Base-by-base conservation (phyloP, 345 rosid genomes). In the Bruguiera gymnorhiza region DNA sequence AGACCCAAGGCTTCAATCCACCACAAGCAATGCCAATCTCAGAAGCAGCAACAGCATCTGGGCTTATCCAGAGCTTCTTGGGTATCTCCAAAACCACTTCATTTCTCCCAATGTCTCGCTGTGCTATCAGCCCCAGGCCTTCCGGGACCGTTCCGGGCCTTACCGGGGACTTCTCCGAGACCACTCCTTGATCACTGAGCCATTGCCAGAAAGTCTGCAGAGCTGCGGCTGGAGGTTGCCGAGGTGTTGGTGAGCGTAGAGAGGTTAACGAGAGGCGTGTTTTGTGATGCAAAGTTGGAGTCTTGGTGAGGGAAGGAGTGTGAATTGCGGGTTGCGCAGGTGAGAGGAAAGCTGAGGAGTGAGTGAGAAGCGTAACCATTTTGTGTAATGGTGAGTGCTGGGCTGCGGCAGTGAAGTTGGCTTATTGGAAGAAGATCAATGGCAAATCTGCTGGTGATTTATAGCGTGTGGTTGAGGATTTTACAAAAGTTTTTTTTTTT, bases 41-140 rank as follows among this genome's bases (percentile, higher is more conserved):
- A 51, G 97, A 94, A 65, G 83, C 90, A 4, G 83, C 84, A 48
- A 88, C 93, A 0, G 83, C 75, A 69, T 91, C 96, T n/a, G 85
- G 94, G 83, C 89, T 91, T 69, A 94, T 87, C 97, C 95, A 94
- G 34, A 91, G 65, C 68, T 84, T 83, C 76, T 86, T 83, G 11
- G 97, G 97, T 24, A 94, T 76, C 87, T 94, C 96, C 81, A 94
- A 79, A 50, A 94, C 90, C 69, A 89, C 89, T 78, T 94, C 98
- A 71, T 91, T 91, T 71, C 80, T 83, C 53, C 77, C 80, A 62
- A 94, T 88, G 83, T 89, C 85, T 21, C 92, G 80, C 54, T 77
- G 78, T 18, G 97, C 98, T 57, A 91, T 78, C 62, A 94, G 88
- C 8, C 97, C 98, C 20, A 94, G 72, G 39, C 98, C 97, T 80